These are phyloP conservation scores for Gyrodon lividus DNA, from an alignment of 768 basidiomycete species.

Conservation along the genomic window DNA sequence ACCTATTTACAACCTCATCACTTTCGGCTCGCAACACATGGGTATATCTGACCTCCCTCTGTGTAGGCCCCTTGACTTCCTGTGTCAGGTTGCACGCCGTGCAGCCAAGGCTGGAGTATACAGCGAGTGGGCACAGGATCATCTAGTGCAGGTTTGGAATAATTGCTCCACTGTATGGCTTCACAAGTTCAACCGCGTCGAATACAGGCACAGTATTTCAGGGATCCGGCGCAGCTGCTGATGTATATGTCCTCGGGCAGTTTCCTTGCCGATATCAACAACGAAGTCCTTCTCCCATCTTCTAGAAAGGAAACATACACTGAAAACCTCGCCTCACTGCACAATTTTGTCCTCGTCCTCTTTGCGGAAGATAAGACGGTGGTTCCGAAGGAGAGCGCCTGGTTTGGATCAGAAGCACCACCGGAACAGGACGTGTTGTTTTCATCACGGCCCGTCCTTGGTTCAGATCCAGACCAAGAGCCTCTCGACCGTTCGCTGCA, in stretches of 20 bases:
- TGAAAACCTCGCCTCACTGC: conserved; percentile 56
- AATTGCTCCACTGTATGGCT: not conserved
- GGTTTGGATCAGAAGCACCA: conserved; percentile 75
- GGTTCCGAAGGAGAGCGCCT: conserved; percentile 80
- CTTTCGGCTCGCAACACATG: conserved; percentile 88
- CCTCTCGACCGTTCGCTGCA: conserved; percentile 3
- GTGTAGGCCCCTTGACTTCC: conserved; percentile 62
- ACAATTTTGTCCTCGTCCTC: conserved; percentile 68
- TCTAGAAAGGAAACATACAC: conserved; percentile 59
- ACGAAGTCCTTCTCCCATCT: conserved; percentile 52
- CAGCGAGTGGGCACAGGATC: conserved; percentile 69
- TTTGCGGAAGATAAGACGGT: conserved; percentile 76
- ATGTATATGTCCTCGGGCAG: conserved; percentile 58
- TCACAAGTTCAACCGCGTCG: conserved; percentile 1
- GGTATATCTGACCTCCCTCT: conserved; percentile 74
- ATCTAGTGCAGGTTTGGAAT: conserved; percentile 63
- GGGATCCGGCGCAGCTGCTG: conserved; percentile 63
- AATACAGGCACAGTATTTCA: conserved; percentile 79
- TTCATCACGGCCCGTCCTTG: not conserved
- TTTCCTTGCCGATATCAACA: conserved; percentile 79
- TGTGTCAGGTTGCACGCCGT: conserved; percentile 67
- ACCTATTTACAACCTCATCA: conserved; percentile 76
- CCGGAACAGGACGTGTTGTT: conserved; percentile 31
- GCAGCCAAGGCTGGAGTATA: conserved; percentile 67
- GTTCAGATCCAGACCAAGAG: conserved; percentile 12